Evolutionary conservation across 129 eudicot species (phyloP).

Genomic region (Pulicaria dysenterica): DNA sequence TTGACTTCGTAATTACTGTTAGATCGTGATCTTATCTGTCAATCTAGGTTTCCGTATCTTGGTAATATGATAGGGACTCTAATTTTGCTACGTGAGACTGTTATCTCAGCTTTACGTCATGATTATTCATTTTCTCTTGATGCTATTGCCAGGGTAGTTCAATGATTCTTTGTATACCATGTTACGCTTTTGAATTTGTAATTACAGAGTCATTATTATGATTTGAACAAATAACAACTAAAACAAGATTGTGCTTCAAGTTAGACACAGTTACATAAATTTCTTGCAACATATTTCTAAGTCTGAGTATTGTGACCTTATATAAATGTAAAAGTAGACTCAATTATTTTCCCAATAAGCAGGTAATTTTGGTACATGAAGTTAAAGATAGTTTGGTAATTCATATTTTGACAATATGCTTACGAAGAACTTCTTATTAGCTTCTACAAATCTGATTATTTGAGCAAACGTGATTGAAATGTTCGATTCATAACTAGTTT

Average conservation of each 20-base stretch:
- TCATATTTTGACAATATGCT: not conserved
- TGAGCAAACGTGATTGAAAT: not conserved
- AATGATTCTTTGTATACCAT: not conserved
- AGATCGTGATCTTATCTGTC: slow-evolving; percentile 1
- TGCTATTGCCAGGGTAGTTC: not conserved
- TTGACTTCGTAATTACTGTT: not conserved
- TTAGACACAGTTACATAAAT: not conserved
- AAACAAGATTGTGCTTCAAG: not conserved
- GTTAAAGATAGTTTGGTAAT: not conserved
- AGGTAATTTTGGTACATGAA: not conserved
- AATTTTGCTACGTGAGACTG: not conserved
- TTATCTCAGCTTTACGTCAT: slow-evolving; percentile 23
- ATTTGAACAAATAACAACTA: not conserved
- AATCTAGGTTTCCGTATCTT: slow-evolving; percentile 6
- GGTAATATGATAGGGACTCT: slow-evolving; percentile 3
- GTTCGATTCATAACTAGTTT: too few relatives aligned
- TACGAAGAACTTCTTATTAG: not conserved
- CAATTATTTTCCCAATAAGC: not conserved
- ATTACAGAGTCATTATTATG: not conserved
- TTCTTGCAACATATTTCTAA: not conserved
- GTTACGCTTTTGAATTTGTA: not conserved
- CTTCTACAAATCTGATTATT: not conserved
- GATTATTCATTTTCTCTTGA: not conserved
- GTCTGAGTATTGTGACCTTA: not conserved
- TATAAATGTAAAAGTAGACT: not conserved